Evolutionary conservation across 306 rosid species (phyloP).

Genomic region (Vachellia pachyceras): DNA sequence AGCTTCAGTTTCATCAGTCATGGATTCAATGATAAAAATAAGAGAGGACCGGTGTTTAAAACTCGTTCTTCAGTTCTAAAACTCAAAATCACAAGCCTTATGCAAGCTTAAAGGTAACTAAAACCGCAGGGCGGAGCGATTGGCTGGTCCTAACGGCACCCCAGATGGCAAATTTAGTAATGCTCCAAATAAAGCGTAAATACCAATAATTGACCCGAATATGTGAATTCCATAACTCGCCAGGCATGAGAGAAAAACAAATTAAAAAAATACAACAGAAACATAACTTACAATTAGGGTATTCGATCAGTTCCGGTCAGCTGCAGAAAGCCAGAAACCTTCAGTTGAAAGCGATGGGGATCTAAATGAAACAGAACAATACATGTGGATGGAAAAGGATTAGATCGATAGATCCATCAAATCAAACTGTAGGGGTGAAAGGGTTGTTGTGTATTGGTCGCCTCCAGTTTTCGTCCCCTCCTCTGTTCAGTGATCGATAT

Average conservation of each 20-base stretch:
- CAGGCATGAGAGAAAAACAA: neutral
- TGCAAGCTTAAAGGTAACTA: conserved; percentile 25
- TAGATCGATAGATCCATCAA: conserved; percentile 86
- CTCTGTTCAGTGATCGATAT: neutral
- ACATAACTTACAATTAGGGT: conserved; percentile 37
- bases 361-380: conserved; percentile 61
- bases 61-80: conserved; percentile 28
- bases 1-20: conserved; percentile 26
- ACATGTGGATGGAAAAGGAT: conserved; percentile 60
- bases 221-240: conserved; percentile 11
- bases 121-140: conserved; percentile 17
- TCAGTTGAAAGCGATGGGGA: conserved; percentile 45
- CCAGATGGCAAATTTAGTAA: conserved; percentile 29
- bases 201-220: conserved; percentile 2
- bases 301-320: conserved; percentile 49
- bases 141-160: conserved; percentile 12
- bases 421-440: conserved; percentile 46
- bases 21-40: conserved; percentile 1
- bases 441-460: conserved; percentile 49
- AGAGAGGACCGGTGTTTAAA: conserved; percentile 1
- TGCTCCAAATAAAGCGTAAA: conserved; percentile 14
- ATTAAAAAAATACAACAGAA: neutral
- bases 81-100: neutral
- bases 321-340: conserved; percentile 41
- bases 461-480: neutral